Evolutionary conservation across 257 asterid genomes (phyloP), one percentile per base, ranked within the genome.

Genomic region (Fraxinus cuspidata): DNA sequence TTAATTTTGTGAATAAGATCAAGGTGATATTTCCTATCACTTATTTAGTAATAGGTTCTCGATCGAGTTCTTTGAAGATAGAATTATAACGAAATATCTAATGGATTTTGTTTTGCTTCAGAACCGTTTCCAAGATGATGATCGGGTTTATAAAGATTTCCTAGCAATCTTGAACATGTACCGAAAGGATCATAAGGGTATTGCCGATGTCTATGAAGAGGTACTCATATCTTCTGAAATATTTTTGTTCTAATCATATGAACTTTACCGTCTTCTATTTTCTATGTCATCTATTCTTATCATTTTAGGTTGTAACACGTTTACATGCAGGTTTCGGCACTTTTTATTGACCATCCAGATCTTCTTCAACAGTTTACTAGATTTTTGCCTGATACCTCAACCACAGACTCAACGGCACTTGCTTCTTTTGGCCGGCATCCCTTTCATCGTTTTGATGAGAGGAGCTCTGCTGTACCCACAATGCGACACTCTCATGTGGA

Each of bases 141-240:
- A 96, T 78, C 96, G 88, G 70, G 98, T 93, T 65, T 96, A 94
- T 83, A 96, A 96, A 88, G 91, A 98, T 25, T 96, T 96, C 92
- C 90, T 96, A 63, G 98, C 92, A 85, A 92, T 96, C 86, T 87
- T 96, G 89, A 94, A 94, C 85, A 96, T 92, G 98, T 96, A 94
- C 71, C 81, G 99, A 60, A 96, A 96, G 86, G 99, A 96, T 75
- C 97, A 94, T 91, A 96, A 96, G 89, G 92, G 96, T 78, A 96
- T 96, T 70, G 82, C 85, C 51, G 99, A 94, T 82, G 98, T 96
- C 77, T 92, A 96, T 90, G 93, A 88, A 76, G 99, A 96, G 99
- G 99, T 96, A 79, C 74, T 77, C 53, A 53, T 80, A 47, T 68
- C 60, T 71, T 74, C 84, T 72, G 70, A 28, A 56, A 78, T 69